phyloP scores from a whole-genome alignment of 352 stramenopile genomes.

The Globisporangium middletonii region DNA sequence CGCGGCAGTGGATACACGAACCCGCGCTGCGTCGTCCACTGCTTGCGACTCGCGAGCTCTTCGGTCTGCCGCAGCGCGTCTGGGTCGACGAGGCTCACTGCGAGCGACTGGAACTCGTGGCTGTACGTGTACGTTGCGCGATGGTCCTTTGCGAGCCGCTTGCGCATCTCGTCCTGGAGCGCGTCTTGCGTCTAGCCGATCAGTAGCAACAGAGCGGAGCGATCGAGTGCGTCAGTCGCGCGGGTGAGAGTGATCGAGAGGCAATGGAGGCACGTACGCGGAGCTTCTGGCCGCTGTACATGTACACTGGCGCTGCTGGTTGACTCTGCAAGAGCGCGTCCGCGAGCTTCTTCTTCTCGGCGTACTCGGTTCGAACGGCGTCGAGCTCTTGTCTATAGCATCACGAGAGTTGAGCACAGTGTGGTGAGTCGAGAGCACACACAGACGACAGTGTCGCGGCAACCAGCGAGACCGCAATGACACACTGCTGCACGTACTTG shows the following conservation, averaged over 20 bases:
- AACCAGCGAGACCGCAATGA: not conserved
- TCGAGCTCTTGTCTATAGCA: constrained; percentile 21
- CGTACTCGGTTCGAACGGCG: constrained; percentile 25
- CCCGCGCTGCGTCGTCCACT: constrained; percentile 81
- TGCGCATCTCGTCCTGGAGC: constrained; percentile 74
- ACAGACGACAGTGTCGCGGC: too few relatives aligned
- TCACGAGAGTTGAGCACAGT: not conserved
- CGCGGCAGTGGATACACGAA: constrained; percentile 86
- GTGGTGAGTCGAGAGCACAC: not conserved
- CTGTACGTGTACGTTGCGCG: constrained; percentile 85
- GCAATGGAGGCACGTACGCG: constrained; percentile 26
- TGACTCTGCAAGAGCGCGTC: constrained; percentile 11
- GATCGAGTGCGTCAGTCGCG: not conserved
- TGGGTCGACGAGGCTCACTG: constrained; percentile 73
- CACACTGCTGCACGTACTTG: constrained; percentile 11
- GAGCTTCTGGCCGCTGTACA: constrained; percentile 88
- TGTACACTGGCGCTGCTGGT: constrained; percentile 44
- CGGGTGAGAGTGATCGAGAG: not conserved
- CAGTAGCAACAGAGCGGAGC: not conserved
- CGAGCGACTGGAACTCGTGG: constrained; percentile 82
- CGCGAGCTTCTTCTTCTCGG: constrained; percentile 31
- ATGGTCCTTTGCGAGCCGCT: constrained; percentile 44
- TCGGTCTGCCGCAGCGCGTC: constrained; percentile 49
- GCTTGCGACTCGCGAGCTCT: constrained; percentile 33
- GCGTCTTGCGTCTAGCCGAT: constrained; percentile 62